Evolutionary conservation across 2,329 filamentous ascomycete genomes (phyloP), one percentile per base, ranked within the genome.

Genomic region (Hymenoscyphus repandus): DNA sequence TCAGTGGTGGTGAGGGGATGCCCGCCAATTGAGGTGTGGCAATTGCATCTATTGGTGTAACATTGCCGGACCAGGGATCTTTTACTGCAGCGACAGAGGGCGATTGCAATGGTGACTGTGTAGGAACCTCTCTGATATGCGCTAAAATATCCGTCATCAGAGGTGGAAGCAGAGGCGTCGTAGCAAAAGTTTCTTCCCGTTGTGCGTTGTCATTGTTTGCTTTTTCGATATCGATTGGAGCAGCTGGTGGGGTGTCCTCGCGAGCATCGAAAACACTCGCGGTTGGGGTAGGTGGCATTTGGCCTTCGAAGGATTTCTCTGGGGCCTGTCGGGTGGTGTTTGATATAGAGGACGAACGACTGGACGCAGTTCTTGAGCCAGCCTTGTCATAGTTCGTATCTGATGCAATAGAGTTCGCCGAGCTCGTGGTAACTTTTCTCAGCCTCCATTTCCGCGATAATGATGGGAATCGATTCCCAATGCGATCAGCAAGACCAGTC

Each of bases 81-180:
- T 54, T 52, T 6, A 56, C 22, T n/a, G 83, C 82, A 9, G 85
- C 88, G 15, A 93, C 79, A 0, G 83, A 86, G 0, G 90, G 90
- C 0, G 90, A 95, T 68, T 95, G 89, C 22, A 95, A 73, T n/a
- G 91, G 90, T 6, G 90, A 95, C 52, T 88, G 79, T 31, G 85
- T 74, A 1, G 78, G 77, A 0, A 82, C 76, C 38, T 80, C 72
- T 34, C 72, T 64, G n/a, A 63, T 62, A 36, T 71, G 67, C 11
- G 68, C 67, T n/a, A 68, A 68, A 6, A 66, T 69, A 40, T 73
- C 69, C 32, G 77, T 83, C 72, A 95, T 79, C 33, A 93, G 76
- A 0, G 91, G 91, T 6, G 91, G 91, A 2, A 96, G 76, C 6
- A 96, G 76, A 36, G 91, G 92, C 2, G 91, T 96, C 3, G 86